phyloP scores from a whole-genome alignment of 1,139 yeast genomes.

The Yamadazyma diddensiae region DNA sequence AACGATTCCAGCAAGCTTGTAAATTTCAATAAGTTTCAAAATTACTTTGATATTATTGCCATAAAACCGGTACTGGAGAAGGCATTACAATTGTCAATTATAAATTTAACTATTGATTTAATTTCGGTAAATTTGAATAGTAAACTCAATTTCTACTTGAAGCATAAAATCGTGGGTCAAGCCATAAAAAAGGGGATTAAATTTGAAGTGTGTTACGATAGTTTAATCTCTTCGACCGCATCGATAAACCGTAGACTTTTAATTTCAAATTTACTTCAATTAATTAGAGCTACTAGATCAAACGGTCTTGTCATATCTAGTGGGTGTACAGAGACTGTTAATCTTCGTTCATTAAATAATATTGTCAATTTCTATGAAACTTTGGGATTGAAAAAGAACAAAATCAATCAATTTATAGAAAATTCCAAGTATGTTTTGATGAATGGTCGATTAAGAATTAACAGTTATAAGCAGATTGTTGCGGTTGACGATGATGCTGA shows the following conservation, averaged over 20 bases:
- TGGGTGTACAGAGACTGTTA: constrained; percentile 63
- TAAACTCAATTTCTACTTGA: constrained; percentile 72
- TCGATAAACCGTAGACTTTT: constrained; percentile 50
- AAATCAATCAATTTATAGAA: constrained; percentile 60
- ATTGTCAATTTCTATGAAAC: constrained; percentile 62
- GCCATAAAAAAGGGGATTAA: constrained; percentile 81
- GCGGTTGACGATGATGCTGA: constrained; percentile 38
- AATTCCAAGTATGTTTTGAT: constrained; percentile 63
- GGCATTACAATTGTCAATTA: constrained; percentile 70
- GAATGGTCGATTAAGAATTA: constrained; percentile 68
- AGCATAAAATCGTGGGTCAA: constrained; percentile 80
- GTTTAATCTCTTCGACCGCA: constrained; percentile 35
- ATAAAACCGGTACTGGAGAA: constrained; percentile 79
- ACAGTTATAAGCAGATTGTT: constrained; percentile 68
- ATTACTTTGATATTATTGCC: constrained; percentile 74
- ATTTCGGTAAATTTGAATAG: constrained; percentile 67
- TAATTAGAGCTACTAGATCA: constrained; percentile 79
- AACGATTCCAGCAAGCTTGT: constrained; percentile 80
- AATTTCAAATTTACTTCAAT: constrained; percentile 68
- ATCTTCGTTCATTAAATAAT: constrained; percentile 65
- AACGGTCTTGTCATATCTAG: constrained; percentile 78
- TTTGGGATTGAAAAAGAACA: constrained; percentile 65
- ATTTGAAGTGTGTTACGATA: constrained; percentile 73
- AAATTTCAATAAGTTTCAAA: constrained; percentile 58
- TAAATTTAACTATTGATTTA: constrained; percentile 73